Evolutionary conservation across 1,284 basidiomycete genomes (phyloP), one percentile per base, ranked within the genome.

Genomic region (Hortiboletus rubellus): DNA sequence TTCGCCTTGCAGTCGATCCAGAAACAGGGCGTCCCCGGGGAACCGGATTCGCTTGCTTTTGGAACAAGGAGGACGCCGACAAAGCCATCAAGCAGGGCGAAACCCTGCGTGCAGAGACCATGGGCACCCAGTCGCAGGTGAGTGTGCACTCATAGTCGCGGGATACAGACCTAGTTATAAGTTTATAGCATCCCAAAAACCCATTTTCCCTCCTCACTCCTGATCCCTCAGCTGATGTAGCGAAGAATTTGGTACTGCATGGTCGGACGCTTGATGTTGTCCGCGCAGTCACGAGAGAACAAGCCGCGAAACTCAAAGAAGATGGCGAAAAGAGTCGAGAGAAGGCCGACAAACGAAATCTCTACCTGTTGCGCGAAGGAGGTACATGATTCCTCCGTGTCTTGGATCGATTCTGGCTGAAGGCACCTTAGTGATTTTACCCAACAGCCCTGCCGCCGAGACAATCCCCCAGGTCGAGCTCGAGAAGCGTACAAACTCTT

Each of bases 11-110:
- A 0, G 81, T 96, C 75, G 97, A 99, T 68, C 81, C 79, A 17
- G 83, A 82, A 1, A 94, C 90, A 1, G 92, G 89, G 18, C 87
- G 94, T 48, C 94, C 95, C 34, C 82, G 94, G 47, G 97, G 97
- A 10, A 98, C 95, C 0, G 97, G 94, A 0, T 99, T 99, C 71
- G 94, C 91, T 1, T 98, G 95, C 73, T 98, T 97, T 77, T 98
- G 96, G 96, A 94, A 96, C 61, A 85, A 83, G 60, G 90, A 88
- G 59, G 91, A 96, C 61, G 96, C 96, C 5, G 90, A 96, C 65
- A 86, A 87, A 57, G 93, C 87, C 5, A 82, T 98, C 36, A 82
- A 85, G 51, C 91, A 94, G 69, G 91, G 94, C 47, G 87, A 92
- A 41, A 78, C 89, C 6, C 77, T 94, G 7, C 82, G 82, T 24